phyloP scores from a whole-genome alignment of 805 yeast genomes.

The Zygosaccharomyces bailii region DNA sequence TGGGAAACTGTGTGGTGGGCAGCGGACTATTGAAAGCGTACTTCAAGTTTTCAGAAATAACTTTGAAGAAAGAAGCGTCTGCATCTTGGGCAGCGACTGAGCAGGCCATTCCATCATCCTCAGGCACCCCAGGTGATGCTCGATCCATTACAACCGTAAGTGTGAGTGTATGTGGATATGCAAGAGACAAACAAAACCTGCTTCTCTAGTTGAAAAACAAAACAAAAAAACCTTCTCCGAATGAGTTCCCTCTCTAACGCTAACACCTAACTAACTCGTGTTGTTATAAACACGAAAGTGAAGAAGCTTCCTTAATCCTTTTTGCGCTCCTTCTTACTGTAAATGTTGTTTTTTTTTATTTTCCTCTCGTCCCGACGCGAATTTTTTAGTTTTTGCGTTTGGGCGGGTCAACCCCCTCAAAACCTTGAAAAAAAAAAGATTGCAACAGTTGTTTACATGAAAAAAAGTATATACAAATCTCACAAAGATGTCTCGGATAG shows the following conservation, averaged over 20 bases:
- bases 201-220: not conserved
- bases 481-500: slow-evolving; percentile 10
- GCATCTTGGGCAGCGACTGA: slow-evolving; percentile 16
- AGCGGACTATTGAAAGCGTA: slow-evolving; percentile 33
- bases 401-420: not conserved
- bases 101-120: slow-evolving; percentile 12
- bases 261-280: not conserved
- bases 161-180: not conserved
- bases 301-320: slow-evolving; percentile 2
- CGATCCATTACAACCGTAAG: slow-evolving; percentile 8
- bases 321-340: slow-evolving; percentile 5
- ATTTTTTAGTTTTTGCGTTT: not conserved
- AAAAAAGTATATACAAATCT: slow-evolving; percentile 1
- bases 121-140: slow-evolving; percentile 12
- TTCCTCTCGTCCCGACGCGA: not conserved
- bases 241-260: not conserved
- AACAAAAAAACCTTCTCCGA: not conserved
- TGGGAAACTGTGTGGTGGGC: slow-evolving; percentile 35
- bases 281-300: slow-evolving; percentile 7
- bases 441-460: slow-evolving; percentile 12
- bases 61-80: slow-evolving; percentile 31
- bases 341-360: slow-evolving; percentile 4
- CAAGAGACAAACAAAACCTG: not conserved
- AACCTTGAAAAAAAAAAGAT: not conserved
- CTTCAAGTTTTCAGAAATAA: slow-evolving; percentile 29